phyloP scores from a whole-genome alignment of 257 asterid species.

The Solanum phureja region DNA sequence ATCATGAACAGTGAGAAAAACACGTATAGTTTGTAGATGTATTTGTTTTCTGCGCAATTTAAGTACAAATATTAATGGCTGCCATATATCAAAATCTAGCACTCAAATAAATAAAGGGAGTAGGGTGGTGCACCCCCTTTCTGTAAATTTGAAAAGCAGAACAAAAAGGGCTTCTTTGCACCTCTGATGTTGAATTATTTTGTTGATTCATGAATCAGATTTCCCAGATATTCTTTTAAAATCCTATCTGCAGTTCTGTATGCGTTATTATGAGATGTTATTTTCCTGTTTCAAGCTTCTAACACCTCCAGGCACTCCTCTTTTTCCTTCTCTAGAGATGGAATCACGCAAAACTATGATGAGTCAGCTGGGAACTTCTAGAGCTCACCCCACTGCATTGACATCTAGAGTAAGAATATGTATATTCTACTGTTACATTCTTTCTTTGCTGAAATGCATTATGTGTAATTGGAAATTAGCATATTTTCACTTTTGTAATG shows the following conservation, averaged over 20 bases:
- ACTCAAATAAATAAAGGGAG: neutral
- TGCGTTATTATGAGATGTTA: no score
- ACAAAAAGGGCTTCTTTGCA: neutral
- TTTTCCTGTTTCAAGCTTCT: no score
- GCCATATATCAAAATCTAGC: neutral
- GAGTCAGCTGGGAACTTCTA: slow-evolving; percentile 70
- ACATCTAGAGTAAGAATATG: slow-evolving; percentile 69
- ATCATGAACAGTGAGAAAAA: neutral
- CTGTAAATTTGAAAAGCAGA: neutral
- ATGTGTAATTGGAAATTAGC: neutral
- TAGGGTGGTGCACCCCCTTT: neutral
- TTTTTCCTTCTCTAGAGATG: slow-evolving; percentile 86
- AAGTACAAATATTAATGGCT: neutral
- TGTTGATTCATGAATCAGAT: neutral
- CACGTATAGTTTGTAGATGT: neutral
- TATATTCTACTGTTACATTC: neutral
- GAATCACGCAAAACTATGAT: slow-evolving; percentile 63
- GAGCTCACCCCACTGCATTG: slow-evolving; percentile 65
- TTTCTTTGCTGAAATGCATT: neutral
- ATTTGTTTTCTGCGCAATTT: neutral
- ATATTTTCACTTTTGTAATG: neutral
- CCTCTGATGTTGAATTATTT: neutral
- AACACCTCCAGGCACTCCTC: no score
- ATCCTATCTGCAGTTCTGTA: no score
- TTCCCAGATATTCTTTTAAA: neutral